Evolutionary conservation across 2,329 filamentous ascomycete genomes (phyloP), one percentile per base, ranked within the genome.

Genomic region (Fusarium sp.): DNA sequence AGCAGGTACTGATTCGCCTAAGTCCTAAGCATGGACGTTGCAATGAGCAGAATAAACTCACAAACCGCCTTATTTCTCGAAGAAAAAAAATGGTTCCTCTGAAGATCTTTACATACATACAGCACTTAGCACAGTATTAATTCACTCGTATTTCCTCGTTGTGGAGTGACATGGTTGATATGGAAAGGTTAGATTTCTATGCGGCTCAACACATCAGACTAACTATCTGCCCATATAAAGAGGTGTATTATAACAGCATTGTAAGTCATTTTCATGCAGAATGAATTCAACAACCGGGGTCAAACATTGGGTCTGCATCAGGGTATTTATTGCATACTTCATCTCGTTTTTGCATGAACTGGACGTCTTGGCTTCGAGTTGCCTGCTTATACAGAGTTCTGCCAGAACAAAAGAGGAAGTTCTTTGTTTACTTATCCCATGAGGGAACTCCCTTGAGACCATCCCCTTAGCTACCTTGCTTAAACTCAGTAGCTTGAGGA

Each of bases 51-150:
- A 60, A 66, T 53, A 25, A 49, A 20, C 46, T 66, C 40, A 46
- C n/a, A 27, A 66, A 27, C 43, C n/a, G 47, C 54, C 61, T 47
- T 52, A 14, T 47, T 52, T 64, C 43, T 29, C 18, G 12, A 16
- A 18, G 14, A 25, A 54, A 22, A 22, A 18, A 38, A 66, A 49
- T 24, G 59, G 51, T 24, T 59, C 15, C 5, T 40, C 24, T 40
- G 30, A 25, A 30, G 38, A 38, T 18, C 42, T 38, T 63, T 57
- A 63, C 61, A 38, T 63, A 56, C 20, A 46, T 63, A 27, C 12
- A 42, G 20, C 8, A n/a, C 22, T 25, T 42, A n/a, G 18, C 22
- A 11, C 18, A 10, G 6, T n/a, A 38, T 38, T 38, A 38, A 8
- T 29, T 29, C 8, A 15, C 45, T 14, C 24, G 10, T 29, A 20